Base-by-base conservation (phyloP, 2,329 filamentous ascomycete species). In the Neophaeococcomyces aloes region DNA sequence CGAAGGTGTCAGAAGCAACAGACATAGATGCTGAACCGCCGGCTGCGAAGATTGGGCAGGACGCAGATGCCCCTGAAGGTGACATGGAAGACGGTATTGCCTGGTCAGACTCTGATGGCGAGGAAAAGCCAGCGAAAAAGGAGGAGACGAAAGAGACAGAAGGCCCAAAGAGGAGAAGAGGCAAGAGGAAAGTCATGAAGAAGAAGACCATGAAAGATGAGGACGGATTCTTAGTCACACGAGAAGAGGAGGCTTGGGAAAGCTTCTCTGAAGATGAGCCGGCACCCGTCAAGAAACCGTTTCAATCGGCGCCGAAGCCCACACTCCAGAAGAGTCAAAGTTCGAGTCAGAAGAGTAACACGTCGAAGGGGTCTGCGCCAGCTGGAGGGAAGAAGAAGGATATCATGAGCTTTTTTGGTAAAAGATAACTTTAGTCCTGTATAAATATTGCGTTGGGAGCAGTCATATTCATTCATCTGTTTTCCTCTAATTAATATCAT, bases 351-450 rank as follows among this genome's bases (percentile, higher is more conserved):
- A 61, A 69, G 18, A 79, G 74, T 55, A 82, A 81, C 58, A 56
- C 66, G 61, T 21, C 63, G 65, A 48, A 44, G n/a, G 38, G 40
- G 4, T 32, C 42, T 29, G 52, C 47, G 18, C 48, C 51, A 18
- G 42, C 32, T 6, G 51, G 33, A 15, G 59, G 58, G 39, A 73
- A 69, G 57, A 68, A 64, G 53, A 61, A 56, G n/a, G 94, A 72
- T 59, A 94, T 94, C 58, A 94, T 88, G 81, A 86, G 81, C 1
- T 94, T 94, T 65, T 94, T 94, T 62, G 74, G 75, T 32, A 94
- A 93, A 69, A 91, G 87, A 57, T 83, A 58, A 25, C 30, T 13
- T 42, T 35, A 19, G 33, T 19, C 6, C 19, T 27, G 23, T 27
- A 27, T 27, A n/a, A n/a, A n/a, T n/a, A n/a, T n/a, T n/a, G n/a